phyloP scores from a whole-genome alignment of 306 rosid species.

The Vachellia collinsii region DNA sequence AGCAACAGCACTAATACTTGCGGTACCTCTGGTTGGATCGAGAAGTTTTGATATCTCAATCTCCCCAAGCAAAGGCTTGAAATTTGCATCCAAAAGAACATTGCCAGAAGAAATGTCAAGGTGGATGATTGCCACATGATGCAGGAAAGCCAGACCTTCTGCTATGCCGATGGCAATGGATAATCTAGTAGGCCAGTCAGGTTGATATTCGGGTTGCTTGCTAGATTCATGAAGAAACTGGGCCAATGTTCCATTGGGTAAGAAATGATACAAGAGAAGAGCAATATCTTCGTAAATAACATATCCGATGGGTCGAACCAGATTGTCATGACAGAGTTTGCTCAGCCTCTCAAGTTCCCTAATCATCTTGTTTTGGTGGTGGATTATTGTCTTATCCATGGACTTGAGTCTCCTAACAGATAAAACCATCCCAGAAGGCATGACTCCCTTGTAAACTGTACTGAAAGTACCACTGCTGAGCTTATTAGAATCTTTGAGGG shows the following conservation, averaged over 20 bases:
- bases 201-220: constrained; percentile 75
- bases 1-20: constrained; percentile 97
- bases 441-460: constrained; percentile 85
- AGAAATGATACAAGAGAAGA: constrained; percentile 83
- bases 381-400: constrained; percentile 91
- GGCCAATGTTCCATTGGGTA: constrained; percentile 82
- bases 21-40: constrained; percentile 95
- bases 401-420: constrained; percentile 92
- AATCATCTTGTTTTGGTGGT: constrained; percentile 96
- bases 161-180: constrained; percentile 91
- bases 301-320: constrained; percentile 85
- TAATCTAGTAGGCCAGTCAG: constrained; percentile 89
- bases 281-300: constrained; percentile 96
- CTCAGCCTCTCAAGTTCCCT: constrained; percentile 96
- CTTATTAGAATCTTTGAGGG: constrained; percentile 86
- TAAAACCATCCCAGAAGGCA: constrained; percentile 92
- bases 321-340: constrained; percentile 83
- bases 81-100: constrained; percentile 84
- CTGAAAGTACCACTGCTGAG: constrained; percentile 91
- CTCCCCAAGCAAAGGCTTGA: constrained; percentile 87
- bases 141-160: constrained; percentile 95
- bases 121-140: constrained; percentile 90
- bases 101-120: constrained; percentile 94
- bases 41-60: constrained; percentile 95
- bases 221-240: constrained; percentile 91